Evolutionary conservation across 2,329 filamentous ascomycete genomes (phyloP).

Genomic region (Orbilia brochopaga): DNA sequence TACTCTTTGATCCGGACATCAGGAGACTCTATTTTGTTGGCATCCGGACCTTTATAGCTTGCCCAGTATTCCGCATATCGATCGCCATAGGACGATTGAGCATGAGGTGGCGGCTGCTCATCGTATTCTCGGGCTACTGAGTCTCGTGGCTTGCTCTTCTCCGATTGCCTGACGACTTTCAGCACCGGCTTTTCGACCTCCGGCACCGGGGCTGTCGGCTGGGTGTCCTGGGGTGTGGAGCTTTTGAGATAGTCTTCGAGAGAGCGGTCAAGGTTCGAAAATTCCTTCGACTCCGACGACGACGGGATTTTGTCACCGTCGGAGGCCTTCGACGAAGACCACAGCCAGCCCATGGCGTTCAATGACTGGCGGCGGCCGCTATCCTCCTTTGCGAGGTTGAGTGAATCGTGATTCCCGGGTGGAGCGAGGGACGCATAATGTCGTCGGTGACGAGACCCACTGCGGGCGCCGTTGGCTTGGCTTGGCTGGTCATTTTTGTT

Average conservation of each 20-base stretch:
- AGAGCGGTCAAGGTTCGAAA: conserved; percentile 78
- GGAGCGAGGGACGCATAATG: conserved; percentile 11
- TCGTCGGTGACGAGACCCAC: conserved; percentile 29
- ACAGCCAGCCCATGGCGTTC: conserved; percentile 68
- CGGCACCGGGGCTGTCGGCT: conserved; percentile 30
- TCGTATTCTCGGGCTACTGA: conserved; percentile 18
- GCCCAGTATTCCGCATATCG: conserved; percentile 90
- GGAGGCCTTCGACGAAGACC: conserved; percentile 59
- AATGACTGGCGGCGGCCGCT: conserved; percentile 8
- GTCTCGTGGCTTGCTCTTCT: conserved; percentile 12
- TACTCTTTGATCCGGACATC: conserved; percentile 81
- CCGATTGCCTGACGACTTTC: conserved; percentile 50
- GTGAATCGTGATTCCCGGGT: conserved; percentile 3
- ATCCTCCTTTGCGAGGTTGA: background rate
- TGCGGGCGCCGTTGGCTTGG: background rate
- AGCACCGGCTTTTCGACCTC: conserved; percentile 60
- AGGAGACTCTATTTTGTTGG: conserved; percentile 67
- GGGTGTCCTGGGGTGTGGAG: conserved; percentile 68
- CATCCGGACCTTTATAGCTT: conserved; percentile 71
- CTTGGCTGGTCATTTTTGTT: conserved; percentile 31
- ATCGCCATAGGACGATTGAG: conserved; percentile 63
- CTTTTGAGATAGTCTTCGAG: conserved; percentile 84
- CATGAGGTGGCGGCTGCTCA: conserved; percentile 50
- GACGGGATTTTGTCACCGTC: conserved; percentile 47
- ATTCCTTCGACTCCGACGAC: conserved; percentile 65